Evolutionary conservation across 2,329 filamentous ascomycete genomes (phyloP).

Genomic region (Aspergillus fijiensis): DNA sequence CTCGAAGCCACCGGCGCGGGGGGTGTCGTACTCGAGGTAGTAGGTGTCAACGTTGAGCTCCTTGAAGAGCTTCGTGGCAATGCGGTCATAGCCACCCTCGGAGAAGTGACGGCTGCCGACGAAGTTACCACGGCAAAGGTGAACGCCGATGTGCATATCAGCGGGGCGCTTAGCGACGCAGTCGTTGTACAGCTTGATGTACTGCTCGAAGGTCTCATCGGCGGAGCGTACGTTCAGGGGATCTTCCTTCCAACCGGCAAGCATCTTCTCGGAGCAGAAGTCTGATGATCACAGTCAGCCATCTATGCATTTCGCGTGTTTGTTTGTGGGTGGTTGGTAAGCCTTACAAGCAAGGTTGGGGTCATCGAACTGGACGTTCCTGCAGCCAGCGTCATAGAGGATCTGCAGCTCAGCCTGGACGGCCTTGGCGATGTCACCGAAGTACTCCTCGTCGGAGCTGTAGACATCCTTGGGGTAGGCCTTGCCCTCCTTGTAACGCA

Average conservation of each 20-base stretch:
- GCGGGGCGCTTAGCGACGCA: slow-evolving; percentile 61
- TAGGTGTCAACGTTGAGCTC: slow-evolving; percentile 65
- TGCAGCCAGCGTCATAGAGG: slow-evolving; percentile 61
- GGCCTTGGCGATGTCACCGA: slow-evolving; percentile 63
- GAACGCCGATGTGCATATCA: slow-evolving; percentile 75
- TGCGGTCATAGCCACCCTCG: slow-evolving; percentile 66
- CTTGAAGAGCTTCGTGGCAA: slow-evolving; percentile 65
- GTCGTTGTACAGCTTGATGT: slow-evolving; percentile 76
- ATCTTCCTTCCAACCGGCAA: slow-evolving; percentile 67
- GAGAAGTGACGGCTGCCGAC: slow-evolving; percentile 65
- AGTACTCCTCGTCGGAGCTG: slow-evolving; percentile 60
- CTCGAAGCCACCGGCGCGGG: slow-evolving; percentile 65
- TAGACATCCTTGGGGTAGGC: slow-evolving; percentile 60
- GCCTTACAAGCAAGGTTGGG: slow-evolving; percentile 65
- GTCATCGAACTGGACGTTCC: slow-evolving; percentile 69
- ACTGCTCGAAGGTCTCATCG: slow-evolving; percentile 70
- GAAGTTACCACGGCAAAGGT: slow-evolving; percentile 69
- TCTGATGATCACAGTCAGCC: slow-evolving; percentile 44
- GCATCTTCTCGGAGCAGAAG: slow-evolving; percentile 72
- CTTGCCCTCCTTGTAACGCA: slow-evolving; percentile 57
- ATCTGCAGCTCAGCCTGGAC: slow-evolving; percentile 63
- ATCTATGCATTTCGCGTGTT: no score
- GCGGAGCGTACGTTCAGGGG: slow-evolving; percentile 65
- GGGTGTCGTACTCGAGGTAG: slow-evolving; percentile 69
- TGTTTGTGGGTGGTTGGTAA: slow-evolving; percentile 33